Conservation (phyloP, 305 asterid species). For the Ajuga reptans region DNA sequence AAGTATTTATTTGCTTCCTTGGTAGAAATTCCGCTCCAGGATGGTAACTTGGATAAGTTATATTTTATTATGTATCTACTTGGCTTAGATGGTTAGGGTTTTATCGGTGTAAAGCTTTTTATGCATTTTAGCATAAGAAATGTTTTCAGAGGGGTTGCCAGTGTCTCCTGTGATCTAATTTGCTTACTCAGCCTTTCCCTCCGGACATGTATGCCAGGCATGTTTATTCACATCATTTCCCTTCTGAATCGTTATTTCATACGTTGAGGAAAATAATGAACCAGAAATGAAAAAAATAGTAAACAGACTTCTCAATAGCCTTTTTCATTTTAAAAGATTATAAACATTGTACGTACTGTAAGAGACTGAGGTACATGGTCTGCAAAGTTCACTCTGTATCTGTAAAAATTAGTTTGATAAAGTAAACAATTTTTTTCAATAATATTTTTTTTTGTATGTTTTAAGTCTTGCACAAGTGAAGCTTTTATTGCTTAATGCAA, state of each 20-base stretch:
- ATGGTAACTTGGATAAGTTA: neutral
- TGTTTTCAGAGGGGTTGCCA: neutral
- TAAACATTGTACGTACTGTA: too few species aligned
- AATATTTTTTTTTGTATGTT: neutral
- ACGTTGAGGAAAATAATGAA: neutral
- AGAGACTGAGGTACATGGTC: too few species aligned
- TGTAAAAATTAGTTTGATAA: neutral
- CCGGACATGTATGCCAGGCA: neutral
- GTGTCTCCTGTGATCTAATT: neutral
- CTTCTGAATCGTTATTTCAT: neutral
- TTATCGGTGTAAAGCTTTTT: neutral
- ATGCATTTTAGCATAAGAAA: neutral
- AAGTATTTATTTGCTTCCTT: neutral
- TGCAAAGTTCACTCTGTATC: neutral
- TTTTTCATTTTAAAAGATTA: neutral
- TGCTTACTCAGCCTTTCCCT: neutral
- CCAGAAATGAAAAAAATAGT: neutral
- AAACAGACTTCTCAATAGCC: neutral
- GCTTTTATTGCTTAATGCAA: neutral
- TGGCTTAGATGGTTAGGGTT: neutral
- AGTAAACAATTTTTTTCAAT: too few species aligned
- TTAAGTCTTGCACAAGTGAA: neutral
- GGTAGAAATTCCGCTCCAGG: neutral
- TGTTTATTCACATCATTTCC: neutral
- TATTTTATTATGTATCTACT: neutral